These are phyloP conservation scores for Pyronema omphalodes DNA, from an alignment of 495 filamentous ascomycete genomes.

Conservation along the genomic window DNA sequence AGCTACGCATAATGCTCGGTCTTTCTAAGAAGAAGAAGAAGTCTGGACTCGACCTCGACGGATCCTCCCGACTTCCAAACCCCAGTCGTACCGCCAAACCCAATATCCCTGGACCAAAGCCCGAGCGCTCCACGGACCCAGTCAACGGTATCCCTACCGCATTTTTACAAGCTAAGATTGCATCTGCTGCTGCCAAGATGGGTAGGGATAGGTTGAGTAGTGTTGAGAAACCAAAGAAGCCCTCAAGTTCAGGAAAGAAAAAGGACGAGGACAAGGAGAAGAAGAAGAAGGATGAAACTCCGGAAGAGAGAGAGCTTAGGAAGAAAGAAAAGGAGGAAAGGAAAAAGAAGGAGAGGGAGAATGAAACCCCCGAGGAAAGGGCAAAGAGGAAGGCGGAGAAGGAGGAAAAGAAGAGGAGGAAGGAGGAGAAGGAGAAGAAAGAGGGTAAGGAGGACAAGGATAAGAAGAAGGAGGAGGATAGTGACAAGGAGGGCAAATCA, in stretches of 20 bases:
- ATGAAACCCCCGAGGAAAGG: background rate
- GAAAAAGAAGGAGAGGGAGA: conserved; percentile 10
- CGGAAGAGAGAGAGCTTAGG: conserved; percentile 11
- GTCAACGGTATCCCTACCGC: conserved; percentile 5
- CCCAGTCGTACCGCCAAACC: conserved; percentile 32
- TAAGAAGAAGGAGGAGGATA: conserved; percentile 9
- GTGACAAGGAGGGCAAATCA: conserved; percentile 1
- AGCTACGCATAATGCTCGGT: conserved; percentile 67
- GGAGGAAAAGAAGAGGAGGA: conserved; percentile 10
- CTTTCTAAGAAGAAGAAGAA: conserved; percentile 26
- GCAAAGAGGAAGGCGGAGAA: conserved; percentile 17
- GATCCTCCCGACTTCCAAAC: conserved; percentile 25
- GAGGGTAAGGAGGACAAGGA: conserved; percentile 11
- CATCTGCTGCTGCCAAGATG: conserved; percentile 14
- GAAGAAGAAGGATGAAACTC: conserved; percentile 15
- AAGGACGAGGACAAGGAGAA: conserved; percentile 13
- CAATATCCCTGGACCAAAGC: conserved; percentile 21
- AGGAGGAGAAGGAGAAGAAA: conserved; percentile 18
- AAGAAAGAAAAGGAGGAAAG: conserved; percentile 5
- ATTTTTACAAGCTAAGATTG: conserved; percentile 12
- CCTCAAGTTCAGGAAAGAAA: conserved; percentile 5
- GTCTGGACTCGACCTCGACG: conserved; percentile 20
- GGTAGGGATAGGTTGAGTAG: conserved; percentile 1
- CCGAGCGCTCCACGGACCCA: background rate
- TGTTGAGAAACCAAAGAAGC: conserved; percentile 9